Evolutionary conservation across 163 green algal genomes (phyloP).

Genomic region (Chlorella variabilis): DNA sequence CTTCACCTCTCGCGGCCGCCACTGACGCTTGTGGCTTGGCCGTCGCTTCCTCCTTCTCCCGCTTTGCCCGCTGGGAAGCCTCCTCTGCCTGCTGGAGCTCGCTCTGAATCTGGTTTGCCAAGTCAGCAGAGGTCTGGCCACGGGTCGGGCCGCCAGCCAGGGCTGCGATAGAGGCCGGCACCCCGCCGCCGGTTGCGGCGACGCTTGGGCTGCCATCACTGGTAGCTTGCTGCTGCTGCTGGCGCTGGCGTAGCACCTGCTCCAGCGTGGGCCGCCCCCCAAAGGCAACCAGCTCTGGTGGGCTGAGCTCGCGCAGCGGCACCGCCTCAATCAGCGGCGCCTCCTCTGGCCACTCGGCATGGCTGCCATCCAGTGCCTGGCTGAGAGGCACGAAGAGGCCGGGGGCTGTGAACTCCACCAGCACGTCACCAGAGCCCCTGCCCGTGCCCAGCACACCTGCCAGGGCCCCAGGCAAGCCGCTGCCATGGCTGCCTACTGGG

Average conservation of each 20-base stretch:
- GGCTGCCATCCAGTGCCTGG: background rate
- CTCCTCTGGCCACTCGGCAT: background rate
- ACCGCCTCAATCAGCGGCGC: background rate
- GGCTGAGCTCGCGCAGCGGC: background rate
- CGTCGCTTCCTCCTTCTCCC: background rate
- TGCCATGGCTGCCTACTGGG: background rate
- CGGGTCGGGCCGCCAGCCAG: too few species aligned
- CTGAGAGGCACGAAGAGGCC: constrained; percentile 22
- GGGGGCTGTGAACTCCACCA: constrained; percentile 34
- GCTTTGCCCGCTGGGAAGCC: background rate
- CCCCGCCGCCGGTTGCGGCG: background rate
- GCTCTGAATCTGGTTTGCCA: constrained; percentile 12
- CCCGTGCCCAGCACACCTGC: too few species aligned
- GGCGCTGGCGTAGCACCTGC: background rate
- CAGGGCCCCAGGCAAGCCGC: background rate
- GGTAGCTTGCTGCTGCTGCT: background rate
- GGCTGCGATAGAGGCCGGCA: too few species aligned
- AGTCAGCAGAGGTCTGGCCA: background rate
- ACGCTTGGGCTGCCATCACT: background rate
- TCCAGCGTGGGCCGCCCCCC: background rate
- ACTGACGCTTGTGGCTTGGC: too few species aligned
- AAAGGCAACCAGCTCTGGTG: background rate
- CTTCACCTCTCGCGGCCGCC: background rate
- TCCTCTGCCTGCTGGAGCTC: constrained; percentile 15
- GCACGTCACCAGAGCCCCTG: background rate